These are phyloP conservation scores for Heterobasidion irregulare DNA, from an alignment of 1,284 basidiomycete species.

Conservation along the genomic window DNA sequence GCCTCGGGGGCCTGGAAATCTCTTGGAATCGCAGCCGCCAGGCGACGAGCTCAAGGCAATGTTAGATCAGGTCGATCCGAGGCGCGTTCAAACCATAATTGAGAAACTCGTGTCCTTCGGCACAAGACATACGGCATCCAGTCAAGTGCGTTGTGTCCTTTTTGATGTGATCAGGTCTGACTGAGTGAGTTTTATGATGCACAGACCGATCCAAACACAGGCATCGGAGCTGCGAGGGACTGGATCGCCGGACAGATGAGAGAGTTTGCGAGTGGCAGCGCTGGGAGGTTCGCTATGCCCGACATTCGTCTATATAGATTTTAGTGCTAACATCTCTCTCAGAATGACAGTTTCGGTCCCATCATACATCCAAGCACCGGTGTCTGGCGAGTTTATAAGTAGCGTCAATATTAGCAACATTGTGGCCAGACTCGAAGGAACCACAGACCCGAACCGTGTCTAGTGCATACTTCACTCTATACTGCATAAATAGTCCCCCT, in stretches of 20 bases:
- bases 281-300: conserved; percentile 19
- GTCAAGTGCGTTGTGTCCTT: conserved; percentile 16
- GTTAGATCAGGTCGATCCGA: conserved; percentile 34
- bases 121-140: conserved; percentile 43
- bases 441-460: conserved; percentile 38
- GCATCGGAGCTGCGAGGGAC: conserved; percentile 46
- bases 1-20: conserved; percentile 38
- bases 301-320: neutral
- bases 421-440: conserved; percentile 38
- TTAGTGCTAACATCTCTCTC: neutral
- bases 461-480: conserved; percentile 28
- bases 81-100: conserved; percentile 36
- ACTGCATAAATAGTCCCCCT: neutral
- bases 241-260: conserved; percentile 43
- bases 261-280: conserved; percentile 29
- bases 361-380: conserved; percentile 34
- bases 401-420: conserved; percentile 41
- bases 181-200: neutral
- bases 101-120: conserved; percentile 45
- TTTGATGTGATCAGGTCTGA: too few species aligned
- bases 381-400: conserved; percentile 24
- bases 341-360: conserved; percentile 37
- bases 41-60: conserved; percentile 33
- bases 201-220: conserved; percentile 35
- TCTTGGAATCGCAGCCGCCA: conserved; percentile 32